These are phyloP conservation scores for Deuterostichococcus epilithicus DNA, from an alignment of 139 green algal species.

Conservation along the genomic window DNA sequence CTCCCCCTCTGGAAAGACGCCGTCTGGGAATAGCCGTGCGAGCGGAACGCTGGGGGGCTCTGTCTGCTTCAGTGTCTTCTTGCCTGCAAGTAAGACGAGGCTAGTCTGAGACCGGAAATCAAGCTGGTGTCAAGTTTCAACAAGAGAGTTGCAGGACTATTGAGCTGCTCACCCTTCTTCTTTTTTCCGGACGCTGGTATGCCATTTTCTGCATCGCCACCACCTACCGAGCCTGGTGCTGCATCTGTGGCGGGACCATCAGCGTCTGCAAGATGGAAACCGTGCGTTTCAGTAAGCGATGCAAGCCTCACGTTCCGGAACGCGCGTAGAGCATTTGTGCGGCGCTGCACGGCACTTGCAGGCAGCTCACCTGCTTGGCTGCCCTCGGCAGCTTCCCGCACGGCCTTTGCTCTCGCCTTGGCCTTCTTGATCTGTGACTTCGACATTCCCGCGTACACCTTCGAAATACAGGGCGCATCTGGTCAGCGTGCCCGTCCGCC, in stretches of 20 bases:
- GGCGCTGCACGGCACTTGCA: background rate
- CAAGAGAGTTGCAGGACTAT: conserved; percentile 2
- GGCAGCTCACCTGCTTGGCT: background rate
- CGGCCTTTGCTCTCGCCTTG: background rate
- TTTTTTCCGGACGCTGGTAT: conserved; percentile 8
- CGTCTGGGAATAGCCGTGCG: conserved; percentile 75
- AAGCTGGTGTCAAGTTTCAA: too few relatives aligned
- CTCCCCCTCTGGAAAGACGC: conserved; percentile 79
- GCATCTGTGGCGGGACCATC: conserved; percentile 23
- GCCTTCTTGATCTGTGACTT: background rate
- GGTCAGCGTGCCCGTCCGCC: too few relatives aligned
- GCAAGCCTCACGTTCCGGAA: too few relatives aligned
- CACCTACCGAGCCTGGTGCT: conserved; percentile 10
- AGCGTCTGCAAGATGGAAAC: background rate
- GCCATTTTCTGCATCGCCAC: conserved; percentile 5
- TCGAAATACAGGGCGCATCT: too few relatives aligned
- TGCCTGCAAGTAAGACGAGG: too few relatives aligned
- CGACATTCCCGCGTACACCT: background rate
- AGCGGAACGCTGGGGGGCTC: conserved; percentile 86
- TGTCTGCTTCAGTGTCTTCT: conserved; percentile 69
- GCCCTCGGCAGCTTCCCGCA: background rate
- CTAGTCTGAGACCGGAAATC: too few relatives aligned
- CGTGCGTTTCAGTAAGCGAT: background rate
- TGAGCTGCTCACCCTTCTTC: too few relatives aligned
- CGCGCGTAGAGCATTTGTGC: too few relatives aligned